Base-by-base conservation (phyloP, 2,329 filamentous ascomycete species). In the Fusarium nisikadoi region DNA sequence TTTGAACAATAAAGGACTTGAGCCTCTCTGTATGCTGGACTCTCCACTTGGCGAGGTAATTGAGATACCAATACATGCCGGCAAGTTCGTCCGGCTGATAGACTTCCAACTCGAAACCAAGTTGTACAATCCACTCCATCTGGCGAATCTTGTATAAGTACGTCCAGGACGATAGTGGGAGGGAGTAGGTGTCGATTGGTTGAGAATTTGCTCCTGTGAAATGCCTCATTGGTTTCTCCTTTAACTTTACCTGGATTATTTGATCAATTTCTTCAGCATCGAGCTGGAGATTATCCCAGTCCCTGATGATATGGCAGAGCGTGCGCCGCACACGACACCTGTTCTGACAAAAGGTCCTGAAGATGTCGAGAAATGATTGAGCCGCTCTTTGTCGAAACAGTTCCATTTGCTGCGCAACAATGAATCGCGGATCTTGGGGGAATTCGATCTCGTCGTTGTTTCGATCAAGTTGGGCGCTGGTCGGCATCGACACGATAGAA, bases 101-200 rank as follows among this genome's bases (percentile, higher is more conserved):
- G 14, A 97, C 89, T 46, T 95, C 92, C 17, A 98, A 90, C 81
- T 99, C 96, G 80, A 99, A 98, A 17, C 97, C 96, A 36, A 98
- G 89, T 78, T 98, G 93, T 20, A 98, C 87, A 49, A 97, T 92
- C 85, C 91, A 92, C 79, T 95, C 92, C 87, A 98, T 94, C 77
- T 95, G 90, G 35, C 89, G 89, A n/a, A 98, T 86, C 81, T 98
- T 98, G 81, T 97, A 93, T 66, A 95, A 88, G 76, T 95, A 97
- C 0, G 91, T 89, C 96, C 96, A 99, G 7, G 93, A 94, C 3
- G 93, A 94, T 2, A 98, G 86, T 0, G 94, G 91, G 57, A 93
- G 92, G 0, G 91, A 87, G 78, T 89, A 91, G 2, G 89, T 84
- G 47, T 91, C 87, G 6, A 83, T 83, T 54, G 84, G 85, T 1